These are phyloP conservation scores for Rehmannia glutinosa DNA, from an alignment of 257 asterid species.

Conservation along the genomic window DNA sequence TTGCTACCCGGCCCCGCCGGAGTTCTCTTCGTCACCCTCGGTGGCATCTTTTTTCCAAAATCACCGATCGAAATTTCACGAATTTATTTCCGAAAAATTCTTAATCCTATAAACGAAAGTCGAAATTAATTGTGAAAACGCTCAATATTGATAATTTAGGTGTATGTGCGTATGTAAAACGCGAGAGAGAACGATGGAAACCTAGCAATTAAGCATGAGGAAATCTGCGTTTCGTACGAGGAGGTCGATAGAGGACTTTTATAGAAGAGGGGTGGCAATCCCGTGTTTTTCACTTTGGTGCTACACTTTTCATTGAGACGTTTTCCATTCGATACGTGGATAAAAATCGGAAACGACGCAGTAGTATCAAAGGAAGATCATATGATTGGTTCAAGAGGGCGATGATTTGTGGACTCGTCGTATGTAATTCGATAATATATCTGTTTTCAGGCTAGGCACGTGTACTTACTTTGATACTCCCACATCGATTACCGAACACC, in stretches of 20 bases:
- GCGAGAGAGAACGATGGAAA: conserved; percentile 12
- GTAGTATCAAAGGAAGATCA: too few species aligned
- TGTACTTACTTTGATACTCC: too few species aligned
- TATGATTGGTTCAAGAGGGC: conserved; percentile 1
- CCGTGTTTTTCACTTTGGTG: not conserved
- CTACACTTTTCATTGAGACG: not conserved
- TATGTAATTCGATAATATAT: not conserved
- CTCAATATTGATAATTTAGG: not conserved
- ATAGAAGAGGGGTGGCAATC: not conserved
- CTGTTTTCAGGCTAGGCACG: too few species aligned
- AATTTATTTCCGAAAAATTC: not conserved
- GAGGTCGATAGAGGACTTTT: not conserved
- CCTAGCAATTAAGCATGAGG: conserved; percentile 20
- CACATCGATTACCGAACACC: too few species aligned
- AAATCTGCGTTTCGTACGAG: not conserved
- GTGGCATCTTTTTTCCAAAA: conserved; percentile 51
- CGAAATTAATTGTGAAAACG: not conserved
- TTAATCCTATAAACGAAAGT: not conserved
- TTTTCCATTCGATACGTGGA: not conserved
- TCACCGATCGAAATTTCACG: not conserved
- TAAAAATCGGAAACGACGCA: too few species aligned
- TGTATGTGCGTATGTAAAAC: not conserved
- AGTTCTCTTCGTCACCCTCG: conserved; percentile 54
- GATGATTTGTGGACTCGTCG: not conserved
- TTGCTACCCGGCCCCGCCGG: conserved; percentile 74